phyloP scores from a whole-genome alignment of 257 asterid species.

The Apocynum venetum region DNA sequence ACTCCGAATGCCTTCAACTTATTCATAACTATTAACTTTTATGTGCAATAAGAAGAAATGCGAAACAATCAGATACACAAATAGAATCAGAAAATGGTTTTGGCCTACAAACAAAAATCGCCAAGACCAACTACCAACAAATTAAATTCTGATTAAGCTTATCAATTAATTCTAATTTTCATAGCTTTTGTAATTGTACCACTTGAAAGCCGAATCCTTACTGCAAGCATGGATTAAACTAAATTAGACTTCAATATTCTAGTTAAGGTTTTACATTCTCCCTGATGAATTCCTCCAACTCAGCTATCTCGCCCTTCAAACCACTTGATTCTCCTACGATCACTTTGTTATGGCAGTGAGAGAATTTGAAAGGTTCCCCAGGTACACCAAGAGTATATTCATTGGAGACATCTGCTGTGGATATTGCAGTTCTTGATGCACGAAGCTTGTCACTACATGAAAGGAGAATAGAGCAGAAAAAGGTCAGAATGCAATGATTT shows the following conservation, averaged over 20 bases:
- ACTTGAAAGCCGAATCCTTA: background rate
- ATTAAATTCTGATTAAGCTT: background rate
- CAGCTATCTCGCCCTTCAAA: constrained; percentile 50
- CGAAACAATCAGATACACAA: background rate
- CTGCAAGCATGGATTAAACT: background rate
- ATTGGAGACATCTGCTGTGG: constrained; percentile 67
- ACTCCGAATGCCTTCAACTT: background rate
- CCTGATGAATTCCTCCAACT: constrained; percentile 71
- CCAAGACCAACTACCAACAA: background rate
- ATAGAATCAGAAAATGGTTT: background rate
- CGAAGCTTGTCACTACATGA: constrained; percentile 78
- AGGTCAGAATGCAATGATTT: too few species aligned
- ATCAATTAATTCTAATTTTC: background rate
- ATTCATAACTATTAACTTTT: too few species aligned
- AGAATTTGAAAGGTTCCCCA: constrained; percentile 69
- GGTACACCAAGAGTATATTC: constrained; percentile 65
- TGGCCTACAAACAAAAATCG: background rate
- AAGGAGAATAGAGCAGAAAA: background rate
- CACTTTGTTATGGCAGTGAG: constrained; percentile 72
- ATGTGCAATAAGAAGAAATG: background rate
- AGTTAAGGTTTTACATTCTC: constrained; percentile 48
- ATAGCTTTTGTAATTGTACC: background rate
- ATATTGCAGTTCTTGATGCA: constrained; percentile 73
- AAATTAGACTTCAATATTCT: background rate
- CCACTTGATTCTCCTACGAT: constrained; percentile 76